Evolutionary conservation across 176 grass and related monocot genomes (phyloP), one percentile per base, ranked within the genome.

Genomic region (Triticum urartu): DNA sequence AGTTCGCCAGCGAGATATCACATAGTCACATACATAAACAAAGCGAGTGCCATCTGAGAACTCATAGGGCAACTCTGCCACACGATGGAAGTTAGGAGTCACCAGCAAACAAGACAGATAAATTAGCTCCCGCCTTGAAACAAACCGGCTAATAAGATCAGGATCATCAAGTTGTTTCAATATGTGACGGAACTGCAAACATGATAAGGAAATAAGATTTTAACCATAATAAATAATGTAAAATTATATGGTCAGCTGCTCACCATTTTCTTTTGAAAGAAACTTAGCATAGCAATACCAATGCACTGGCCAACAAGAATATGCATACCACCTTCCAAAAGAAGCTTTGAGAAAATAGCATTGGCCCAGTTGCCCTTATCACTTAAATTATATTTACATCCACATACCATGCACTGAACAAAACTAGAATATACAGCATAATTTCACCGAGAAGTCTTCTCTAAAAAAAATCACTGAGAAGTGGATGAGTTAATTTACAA

Each of bases 11-110:
- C 38, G 38, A 39, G 38, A 39, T 39, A 39, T 7, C 38, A 8
- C 38, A 36, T 36, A 39, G 38, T 39, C 40, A 75, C 93, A 94
- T 89, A 98, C 95, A 95, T 95, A 95, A 88, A 80, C 35, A 78
- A 98, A 87, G 11, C 86, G 81, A n/a, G 94, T 89, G 14, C 90
- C 93, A 83, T 98, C 93, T 83, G 93, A 83, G 89, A 88, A 77
- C 40, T 76, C 80, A 83, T 84, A 81, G 75, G 79, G 85, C 17
- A 91, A 90, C 83, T 98, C 95, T 18, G 71, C 77, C 43, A 95
- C 88, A 52, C 93, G 89, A 81, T 98, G 95, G 70, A 85, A 85
- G 71, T 95, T 98, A 84, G 88, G 86, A 80, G 95, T 93, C 78
- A 98, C 88, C 25, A 91, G 95, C 77, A 95, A 82, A 85, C 81